Evolutionary conservation across 192 early-diverging fungal species (phyloP), one percentile per base, ranked within the genome.

Genomic region (Entophlyctis helioformis): DNA sequence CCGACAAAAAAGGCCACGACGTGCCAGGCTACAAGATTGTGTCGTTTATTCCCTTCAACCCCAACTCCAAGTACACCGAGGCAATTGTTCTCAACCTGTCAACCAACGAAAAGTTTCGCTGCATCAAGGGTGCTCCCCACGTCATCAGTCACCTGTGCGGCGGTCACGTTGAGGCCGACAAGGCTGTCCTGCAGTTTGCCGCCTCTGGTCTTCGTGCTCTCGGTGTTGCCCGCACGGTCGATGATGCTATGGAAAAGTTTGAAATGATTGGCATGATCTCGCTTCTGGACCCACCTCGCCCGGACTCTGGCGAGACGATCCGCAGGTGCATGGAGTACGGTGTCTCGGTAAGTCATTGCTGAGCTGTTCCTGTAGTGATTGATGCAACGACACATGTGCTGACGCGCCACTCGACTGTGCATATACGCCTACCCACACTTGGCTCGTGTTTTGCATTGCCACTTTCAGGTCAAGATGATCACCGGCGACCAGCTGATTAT

Each of bases 401-500:
- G n/a, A n/a, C n/a, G n/a, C n/a, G n/a, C n/a, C n/a, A n/a, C n/a
- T n/a, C n/a, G n/a, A n/a, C n/a, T n/a, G n/a, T n/a, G n/a, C n/a
- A n/a, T n/a, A n/a, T n/a, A n/a, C n/a, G n/a, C n/a, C n/a, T n/a
- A n/a, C n/a, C n/a, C n/a, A n/a, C n/a, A n/a, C n/a, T n/a, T n/a
- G n/a, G 34, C n/a, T 35, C 10, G 19, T 42, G n/a, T n/a, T n/a
- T n/a, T n/a, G n/a, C n/a, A n/a, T n/a, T n/a, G n/a, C n/a, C n/a
- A n/a, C n/a, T n/a, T 53, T n/a, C 36, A 82, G 39, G 85, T 93
- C 54, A 96, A 96, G 65, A 91, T 93, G 91, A 85, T 96, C 52
- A 96, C 91, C 28, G 91, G 91, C 54, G 91, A 96, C 63, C 91
- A 92, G 65, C 71, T 80, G 51, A 89, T 91, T 50, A 91, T 93